Conservation (phyloP, 495 filamentous ascomycete species). For the Talaromyces proteolyticus region DNA sequence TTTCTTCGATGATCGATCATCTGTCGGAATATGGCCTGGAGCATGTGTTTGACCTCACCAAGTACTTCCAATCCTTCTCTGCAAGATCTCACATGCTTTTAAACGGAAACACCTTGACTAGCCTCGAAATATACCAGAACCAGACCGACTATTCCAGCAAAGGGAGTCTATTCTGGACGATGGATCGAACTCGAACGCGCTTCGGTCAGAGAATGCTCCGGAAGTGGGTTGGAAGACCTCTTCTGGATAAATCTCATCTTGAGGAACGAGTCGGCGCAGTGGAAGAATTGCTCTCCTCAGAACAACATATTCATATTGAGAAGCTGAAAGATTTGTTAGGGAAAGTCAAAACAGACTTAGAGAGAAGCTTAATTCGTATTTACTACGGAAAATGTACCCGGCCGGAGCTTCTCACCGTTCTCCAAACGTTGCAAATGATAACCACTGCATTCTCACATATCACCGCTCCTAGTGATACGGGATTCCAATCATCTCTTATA, state of each 20-base stretch:
- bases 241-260: constrained; percentile 71
- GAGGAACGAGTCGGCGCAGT: constrained; percentile 85
- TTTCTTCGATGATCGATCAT: constrained; percentile 96
- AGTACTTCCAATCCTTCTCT: constrained; percentile 96
- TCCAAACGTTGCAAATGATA: constrained; percentile 82
- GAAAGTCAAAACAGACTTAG: constrained; percentile 75
- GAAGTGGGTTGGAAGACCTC: constrained; percentile 91
- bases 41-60: constrained; percentile 94
- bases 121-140: constrained; percentile 93
- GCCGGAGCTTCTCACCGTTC: constrained; percentile 76
- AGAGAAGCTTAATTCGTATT: constrained; percentile 87
- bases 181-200: constrained; percentile 87
- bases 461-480: constrained; percentile 58
- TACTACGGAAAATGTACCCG: constrained; percentile 95
- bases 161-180: constrained; percentile 91
- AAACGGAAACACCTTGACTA: constrained; percentile 91
- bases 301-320: constrained; percentile 61
- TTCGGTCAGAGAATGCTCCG: constrained; percentile 85
- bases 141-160: constrained; percentile 81
- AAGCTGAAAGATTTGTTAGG: constrained; percentile 63
- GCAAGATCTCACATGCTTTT: constrained; percentile 93
- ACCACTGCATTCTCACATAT: constrained; percentile 65
- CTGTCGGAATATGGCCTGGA: constrained; percentile 90
- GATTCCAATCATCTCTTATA: constrained; percentile 68
- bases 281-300: constrained; percentile 73